Evolutionary conservation across 1,284 basidiomycete genomes (phyloP).

Genomic region (Golubevia pallescens): DNA sequence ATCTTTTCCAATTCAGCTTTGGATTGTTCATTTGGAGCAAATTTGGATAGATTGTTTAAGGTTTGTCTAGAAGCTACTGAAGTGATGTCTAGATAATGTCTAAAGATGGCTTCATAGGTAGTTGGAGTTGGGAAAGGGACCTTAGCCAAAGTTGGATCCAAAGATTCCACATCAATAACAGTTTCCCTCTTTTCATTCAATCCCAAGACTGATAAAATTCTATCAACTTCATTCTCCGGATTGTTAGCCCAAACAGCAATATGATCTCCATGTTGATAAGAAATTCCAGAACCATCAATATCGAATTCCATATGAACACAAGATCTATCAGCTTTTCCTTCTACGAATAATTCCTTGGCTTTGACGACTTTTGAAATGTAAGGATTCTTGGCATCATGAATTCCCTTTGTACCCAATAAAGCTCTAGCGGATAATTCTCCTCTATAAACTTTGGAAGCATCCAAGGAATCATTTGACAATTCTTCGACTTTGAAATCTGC

Average conservation of each 20-base stretch:
- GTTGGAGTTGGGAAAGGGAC: constrained; percentile 98
- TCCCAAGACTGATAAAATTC: constrained; percentile 84
- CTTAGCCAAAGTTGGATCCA: constrained; percentile 96
- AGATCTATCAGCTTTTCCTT: constrained; percentile 76
- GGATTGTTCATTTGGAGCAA: constrained; percentile 81
- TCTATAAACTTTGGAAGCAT: constrained; percentile 49
- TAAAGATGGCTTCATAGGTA: constrained; percentile 89
- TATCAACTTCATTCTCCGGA: constrained; percentile 86
- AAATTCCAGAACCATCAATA: constrained; percentile 91
- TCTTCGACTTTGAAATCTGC: constrained; percentile 92
- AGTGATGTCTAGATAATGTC: constrained; percentile 96
- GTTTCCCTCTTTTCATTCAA: constrained; percentile 74
- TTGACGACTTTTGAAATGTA: constrained; percentile 81
- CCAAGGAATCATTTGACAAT: constrained; percentile 66
- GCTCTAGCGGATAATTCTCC: constrained; percentile 73
- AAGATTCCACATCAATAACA: constrained; percentile 88
- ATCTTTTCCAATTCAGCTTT: constrained; percentile 77
- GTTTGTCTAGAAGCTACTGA: constrained; percentile 91
- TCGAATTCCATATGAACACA: constrained; percentile 95
- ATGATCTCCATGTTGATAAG: constrained; percentile 98
- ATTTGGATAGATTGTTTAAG: constrained; percentile 83
- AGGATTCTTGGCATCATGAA: constrained; percentile 96
- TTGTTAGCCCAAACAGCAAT: constrained; percentile 97
- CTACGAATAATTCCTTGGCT: constrained; percentile 83
- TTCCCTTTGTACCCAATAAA: constrained; percentile 75